phyloP scores from a whole-genome alignment of 176 grass and related monocot genomes.

The Carex cristatella region DNA sequence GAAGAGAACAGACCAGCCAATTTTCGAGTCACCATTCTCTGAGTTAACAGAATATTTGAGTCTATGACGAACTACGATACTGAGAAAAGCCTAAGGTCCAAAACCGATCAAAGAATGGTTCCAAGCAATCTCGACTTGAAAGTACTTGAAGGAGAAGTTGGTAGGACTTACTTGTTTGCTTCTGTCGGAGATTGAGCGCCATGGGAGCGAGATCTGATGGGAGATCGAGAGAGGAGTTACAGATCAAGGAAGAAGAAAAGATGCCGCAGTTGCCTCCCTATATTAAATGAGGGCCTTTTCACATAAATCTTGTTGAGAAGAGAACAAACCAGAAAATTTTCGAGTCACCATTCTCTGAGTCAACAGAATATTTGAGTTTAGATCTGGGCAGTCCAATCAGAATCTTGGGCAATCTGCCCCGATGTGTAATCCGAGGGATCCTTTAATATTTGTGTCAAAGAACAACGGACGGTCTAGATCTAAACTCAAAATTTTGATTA shows the following conservation, averaged over 20 bases:
- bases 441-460: too few species aligned
- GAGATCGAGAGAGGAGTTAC: conserved; percentile 2
- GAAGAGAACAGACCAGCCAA: background rate
- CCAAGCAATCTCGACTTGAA: background rate
- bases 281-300: background rate
- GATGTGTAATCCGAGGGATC: too few species aligned
- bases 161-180: conserved; percentile 10
- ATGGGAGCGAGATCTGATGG: conserved; percentile 22
- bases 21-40: too few species aligned
- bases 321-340: background rate
- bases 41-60: too few species aligned
- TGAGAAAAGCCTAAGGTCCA: background rate
- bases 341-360: background rate
- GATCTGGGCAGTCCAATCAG: too few species aligned
- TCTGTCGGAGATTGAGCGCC: conserved; percentile 32
- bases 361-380: too few species aligned
- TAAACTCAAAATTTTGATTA: too few species aligned
- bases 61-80: background rate
- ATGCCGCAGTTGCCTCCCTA: background rate
- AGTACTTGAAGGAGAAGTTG: background rate
- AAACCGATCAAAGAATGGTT: background rate
- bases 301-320: background rate
- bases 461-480: too few species aligned
- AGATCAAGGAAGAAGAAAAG: background rate
- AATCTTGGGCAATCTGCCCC: too few species aligned